A percentile compares a stretch with the other conserved stretches of the same genome.
Evolutionary conservation across 108 stramenopile species (phyloP).

Genomic region (Pseudonitzschia pungens): DNA sequence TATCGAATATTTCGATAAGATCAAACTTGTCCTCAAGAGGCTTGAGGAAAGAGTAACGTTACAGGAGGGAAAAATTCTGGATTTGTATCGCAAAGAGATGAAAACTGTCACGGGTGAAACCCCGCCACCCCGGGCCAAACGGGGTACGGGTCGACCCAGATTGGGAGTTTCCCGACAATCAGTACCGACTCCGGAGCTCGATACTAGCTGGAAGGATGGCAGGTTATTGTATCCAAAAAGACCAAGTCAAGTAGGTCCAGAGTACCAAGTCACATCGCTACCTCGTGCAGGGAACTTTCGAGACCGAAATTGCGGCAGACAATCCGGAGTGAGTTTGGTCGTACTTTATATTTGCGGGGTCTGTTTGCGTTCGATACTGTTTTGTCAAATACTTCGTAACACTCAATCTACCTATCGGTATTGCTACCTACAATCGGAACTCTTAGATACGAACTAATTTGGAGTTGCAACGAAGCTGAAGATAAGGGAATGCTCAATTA

Average conservation of each 20-base stretch:
- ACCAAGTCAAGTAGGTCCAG: conserved; percentile 58
- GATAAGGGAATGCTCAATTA: conserved; percentile 44
- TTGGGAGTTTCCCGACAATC: conserved; percentile 7
- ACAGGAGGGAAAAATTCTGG: conserved; percentile 42
- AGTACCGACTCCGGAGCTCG: conserved; percentile 4
- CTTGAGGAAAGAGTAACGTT: conserved; percentile 38
- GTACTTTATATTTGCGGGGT: neutral
- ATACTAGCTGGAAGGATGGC: conserved; percentile 69
- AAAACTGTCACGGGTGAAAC: neutral
- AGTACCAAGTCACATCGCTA: conserved; percentile 55
- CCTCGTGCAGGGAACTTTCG: conserved; percentile 44
- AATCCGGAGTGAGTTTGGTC: conserved; percentile 30
- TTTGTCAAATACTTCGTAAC: no score
- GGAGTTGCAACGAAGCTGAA: conserved; percentile 47
- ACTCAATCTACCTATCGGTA: conserved; percentile 18
- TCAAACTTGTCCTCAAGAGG: conserved; percentile 46
- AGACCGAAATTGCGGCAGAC: neutral
- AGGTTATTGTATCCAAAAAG: conserved; percentile 53
- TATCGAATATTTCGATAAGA: conserved; percentile 46
- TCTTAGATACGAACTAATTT: conserved; percentile 56
- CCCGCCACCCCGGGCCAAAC: neutral
- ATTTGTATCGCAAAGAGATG: conserved; percentile 24
- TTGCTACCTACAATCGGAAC: neutral
- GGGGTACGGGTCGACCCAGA: conserved; percentile 3
- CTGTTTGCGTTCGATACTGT: no score